Evolutionary conservation across 2,329 filamentous ascomycete genomes (phyloP).

Genomic region (Fusarium pilosicola): DNA sequence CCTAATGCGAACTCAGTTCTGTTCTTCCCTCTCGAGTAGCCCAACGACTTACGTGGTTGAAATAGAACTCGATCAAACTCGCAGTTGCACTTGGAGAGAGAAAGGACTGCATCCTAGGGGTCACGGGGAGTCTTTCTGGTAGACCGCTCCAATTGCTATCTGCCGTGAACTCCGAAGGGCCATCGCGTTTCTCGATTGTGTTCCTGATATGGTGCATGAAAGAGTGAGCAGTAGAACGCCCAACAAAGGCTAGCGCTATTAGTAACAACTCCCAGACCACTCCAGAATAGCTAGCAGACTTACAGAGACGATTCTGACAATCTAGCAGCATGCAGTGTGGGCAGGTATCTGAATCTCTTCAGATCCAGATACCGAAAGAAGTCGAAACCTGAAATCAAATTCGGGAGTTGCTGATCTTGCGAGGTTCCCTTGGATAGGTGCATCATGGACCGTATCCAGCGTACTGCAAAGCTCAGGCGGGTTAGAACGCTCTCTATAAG

Average conservation of each 20-base stretch:
- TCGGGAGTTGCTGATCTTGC: background rate
- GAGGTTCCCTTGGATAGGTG: background rate
- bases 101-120: background rate
- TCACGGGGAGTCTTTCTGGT: conserved; percentile 59
- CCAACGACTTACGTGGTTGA: conserved; percentile 61
- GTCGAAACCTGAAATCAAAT: background rate
- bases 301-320: conserved; percentile 65
- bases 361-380: conserved; percentile 47
- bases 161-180: conserved; percentile 65
- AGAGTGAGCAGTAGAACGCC: conserved; percentile 70
- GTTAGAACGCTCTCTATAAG: background rate
- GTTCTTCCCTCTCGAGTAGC: background rate
- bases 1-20: conserved; percentile 50
- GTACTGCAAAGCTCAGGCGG: background rate
- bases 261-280: conserved; percentile 18
- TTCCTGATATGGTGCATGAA: conserved; percentile 69
- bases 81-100: conserved; percentile 61
- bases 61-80: conserved; percentile 61
- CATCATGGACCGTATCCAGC: background rate
- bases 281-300: conserved; percentile 42
- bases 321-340: conserved; percentile 69
- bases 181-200: conserved; percentile 65
- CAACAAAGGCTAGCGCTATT: conserved; percentile 62
- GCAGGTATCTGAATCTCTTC: conserved; percentile 67
- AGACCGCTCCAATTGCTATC: conserved; percentile 67